A percentile compares a stretch with the other conserved stretches of the same genome.
These are phyloP conservation scores for Circinella umbellata DNA, from an alignment of 371 early-diverging fungal genomes.

Conservation along the genomic window DNA sequence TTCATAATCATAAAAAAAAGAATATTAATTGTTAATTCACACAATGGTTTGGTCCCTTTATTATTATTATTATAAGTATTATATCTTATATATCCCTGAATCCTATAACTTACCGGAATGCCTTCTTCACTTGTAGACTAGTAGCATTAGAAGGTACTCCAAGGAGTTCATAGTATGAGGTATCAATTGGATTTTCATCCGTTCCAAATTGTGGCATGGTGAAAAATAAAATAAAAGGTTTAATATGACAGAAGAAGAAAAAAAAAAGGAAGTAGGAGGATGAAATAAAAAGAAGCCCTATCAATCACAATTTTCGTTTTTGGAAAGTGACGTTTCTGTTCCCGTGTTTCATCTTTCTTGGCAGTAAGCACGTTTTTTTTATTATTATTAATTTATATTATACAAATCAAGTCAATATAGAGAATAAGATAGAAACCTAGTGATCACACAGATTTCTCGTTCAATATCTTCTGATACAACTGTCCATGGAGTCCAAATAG, in stretches of 20 bases:
- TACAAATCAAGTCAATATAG: not conserved
- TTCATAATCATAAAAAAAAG: not conserved
- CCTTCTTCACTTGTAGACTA: slow-evolving; percentile 89
- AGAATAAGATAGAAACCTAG: slow-evolving; percentile 6
- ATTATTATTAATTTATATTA: not conserved
- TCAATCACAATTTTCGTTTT: not conserved
- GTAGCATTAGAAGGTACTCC: slow-evolving; percentile 83
- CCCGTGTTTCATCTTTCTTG: slow-evolving; percentile 6
- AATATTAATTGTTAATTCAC: slow-evolving; percentile 51
- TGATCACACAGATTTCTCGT: slow-evolving; percentile 6
- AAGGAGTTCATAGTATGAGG: slow-evolving; percentile 88
- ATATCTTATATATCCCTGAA: too few species aligned
- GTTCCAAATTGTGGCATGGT: slow-evolving; percentile 52
- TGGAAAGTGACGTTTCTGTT: slow-evolving; percentile 6
- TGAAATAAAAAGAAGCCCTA: slow-evolving; percentile 8
- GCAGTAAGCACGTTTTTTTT: not conserved
- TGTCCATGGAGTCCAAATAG: slow-evolving; percentile 10
- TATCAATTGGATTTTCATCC: slow-evolving; percentile 78
- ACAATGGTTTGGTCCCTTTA: not conserved
- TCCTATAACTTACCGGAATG: slow-evolving; percentile 71
- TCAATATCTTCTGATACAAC: not conserved
- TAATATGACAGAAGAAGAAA: not conserved
- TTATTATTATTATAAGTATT: not conserved
- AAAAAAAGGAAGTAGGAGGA: not conserved
- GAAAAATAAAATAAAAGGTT: not conserved